Evolutionary conservation across 2,329 filamentous ascomycete species (phyloP), one percentile per base, ranked within the genome.

Genomic region (Coniochaeta sp.): DNA sequence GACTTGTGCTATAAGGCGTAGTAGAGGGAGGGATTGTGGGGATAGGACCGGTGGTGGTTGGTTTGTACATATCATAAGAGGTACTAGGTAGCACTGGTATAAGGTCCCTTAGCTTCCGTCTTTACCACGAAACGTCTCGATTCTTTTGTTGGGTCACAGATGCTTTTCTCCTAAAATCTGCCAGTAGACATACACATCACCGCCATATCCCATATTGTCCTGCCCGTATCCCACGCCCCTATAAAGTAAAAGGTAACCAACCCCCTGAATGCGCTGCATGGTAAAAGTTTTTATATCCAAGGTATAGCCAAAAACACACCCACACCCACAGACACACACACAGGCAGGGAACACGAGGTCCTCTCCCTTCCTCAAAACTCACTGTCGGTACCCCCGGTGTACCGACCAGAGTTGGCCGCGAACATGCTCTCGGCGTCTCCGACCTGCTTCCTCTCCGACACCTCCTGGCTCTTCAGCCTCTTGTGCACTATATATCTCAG

Each of bases 1-100:
- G 93, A 98, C 76, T 88, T 95, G 58, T 72, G 97, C 74, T 97
- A 97, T 75, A 96, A 96, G 80, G 88, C 89, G 62, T 95, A 77
- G 76, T 55, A n/a, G 44, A 12, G 0, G 4, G 17, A 3, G 5
- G 24, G 14, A 4, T 12, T 22, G 10, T 47, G 14, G 32, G 55
- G 16, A 58, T 14, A 19, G 19, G 17, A 38, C 34, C 1, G 47
- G 55, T 24, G 65, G 26, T 44, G 5, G 38, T n/a, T 40, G 16
- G n/a, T n/a, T 42, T 47, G 42, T 22, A 47, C 42, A 47, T 47
- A 24, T 47, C 38, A 19, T 42, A 42, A 5, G n/a, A 42, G 5
- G 38, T 17, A 5, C 38, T 40, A n/a, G n/a, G n/a, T n/a, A n/a
- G n/a, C n/a, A n/a, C n/a, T n/a, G n/a, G 38, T 19, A 40, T 40